Conservation (phyloP, 1,284 basidiomycete genomes). For the Cryptococcus neoformans region DNA sequence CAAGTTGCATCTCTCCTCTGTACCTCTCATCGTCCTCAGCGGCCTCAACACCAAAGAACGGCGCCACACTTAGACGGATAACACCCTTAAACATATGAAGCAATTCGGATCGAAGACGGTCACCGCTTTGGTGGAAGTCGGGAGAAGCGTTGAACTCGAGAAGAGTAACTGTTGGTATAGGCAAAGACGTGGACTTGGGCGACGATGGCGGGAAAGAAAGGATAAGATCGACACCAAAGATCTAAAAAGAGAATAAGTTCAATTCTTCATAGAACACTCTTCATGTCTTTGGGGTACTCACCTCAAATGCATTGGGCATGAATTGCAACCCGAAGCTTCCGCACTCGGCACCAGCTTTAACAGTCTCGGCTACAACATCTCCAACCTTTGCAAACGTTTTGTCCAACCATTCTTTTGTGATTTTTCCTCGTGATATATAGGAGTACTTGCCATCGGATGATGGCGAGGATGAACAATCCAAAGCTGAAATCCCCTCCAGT, state of each 20-base stretch:
- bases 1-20: slow-evolving; percentile 24
- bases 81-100: slow-evolving; percentile 76
- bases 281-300: slow-evolving; percentile 14
- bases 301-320: slow-evolving; percentile 88
- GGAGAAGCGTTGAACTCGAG: slow-evolving; percentile 95
- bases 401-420: slow-evolving; percentile 54
- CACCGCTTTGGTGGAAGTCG: slow-evolving; percentile 90
- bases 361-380: slow-evolving; percentile 70
- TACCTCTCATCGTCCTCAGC: slow-evolving; percentile 11
- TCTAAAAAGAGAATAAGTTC: slow-evolving; percentile 18
- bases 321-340: slow-evolving; percentile 58
- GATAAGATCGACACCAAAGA: slow-evolving; percentile 90
- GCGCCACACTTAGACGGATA: slow-evolving; percentile 63
- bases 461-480: slow-evolving; percentile 18
- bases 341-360: slow-evolving; percentile 78
- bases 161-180: slow-evolving; percentile 60
- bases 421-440: slow-evolving; percentile 37
- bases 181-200: slow-evolving; percentile 45
- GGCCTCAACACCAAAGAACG: slow-evolving; percentile 52
- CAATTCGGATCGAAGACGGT: slow-evolving; percentile 68
- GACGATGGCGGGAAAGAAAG: slow-evolving; percentile 57
- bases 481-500: slow-evolving; percentile 61
- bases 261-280: no score
- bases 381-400: slow-evolving; percentile 63
- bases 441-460: slow-evolving; percentile 9